phyloP scores from a whole-genome alignment of 306 rosid genomes.

The Acacia crassicarpa region DNA sequence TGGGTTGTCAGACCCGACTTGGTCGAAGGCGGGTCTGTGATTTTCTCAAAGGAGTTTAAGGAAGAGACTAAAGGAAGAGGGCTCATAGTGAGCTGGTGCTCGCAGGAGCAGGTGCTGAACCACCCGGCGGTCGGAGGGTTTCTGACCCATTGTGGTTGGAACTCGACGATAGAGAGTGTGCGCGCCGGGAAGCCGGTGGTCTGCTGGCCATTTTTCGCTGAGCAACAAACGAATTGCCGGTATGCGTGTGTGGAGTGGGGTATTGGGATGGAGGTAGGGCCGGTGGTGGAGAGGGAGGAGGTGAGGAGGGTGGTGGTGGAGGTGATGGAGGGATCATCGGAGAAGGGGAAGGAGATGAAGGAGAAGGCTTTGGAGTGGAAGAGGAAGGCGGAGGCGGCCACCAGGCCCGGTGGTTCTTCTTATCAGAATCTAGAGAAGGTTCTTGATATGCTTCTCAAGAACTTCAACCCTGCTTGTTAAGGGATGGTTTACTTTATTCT shows the following conservation, averaged over 20 bases:
- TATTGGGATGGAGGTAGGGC: slow-evolving; percentile 3
- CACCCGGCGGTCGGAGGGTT: slow-evolving; percentile 21
- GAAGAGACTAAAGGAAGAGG: slow-evolving; percentile 13
- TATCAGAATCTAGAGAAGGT: background rate
- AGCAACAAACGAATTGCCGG: slow-evolving; percentile 22
- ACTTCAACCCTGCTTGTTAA: background rate
- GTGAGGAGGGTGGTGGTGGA: slow-evolving; percentile 2
- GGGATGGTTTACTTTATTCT: background rate
- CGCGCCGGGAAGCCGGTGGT: slow-evolving; percentile 24
- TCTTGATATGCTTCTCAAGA: background rate
- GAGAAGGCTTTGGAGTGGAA: slow-evolving; percentile 21
- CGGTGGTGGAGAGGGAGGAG: slow-evolving; percentile 1
- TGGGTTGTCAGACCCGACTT: slow-evolving; percentile 39
- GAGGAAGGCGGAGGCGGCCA: slow-evolving; percentile 11
- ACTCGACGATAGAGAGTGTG: slow-evolving; percentile 12
- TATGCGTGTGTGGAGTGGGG: slow-evolving; percentile 34
- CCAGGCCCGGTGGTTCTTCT: slow-evolving; percentile 3
- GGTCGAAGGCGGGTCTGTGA: slow-evolving; percentile 5
- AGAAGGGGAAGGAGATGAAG: slow-evolving; percentile 9
- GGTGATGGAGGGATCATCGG: background rate
- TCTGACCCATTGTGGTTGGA: slow-evolving; percentile 15
- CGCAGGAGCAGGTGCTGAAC: slow-evolving; percentile 28
- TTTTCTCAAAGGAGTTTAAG: slow-evolving; percentile 6
- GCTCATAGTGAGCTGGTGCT: slow-evolving; percentile 27
- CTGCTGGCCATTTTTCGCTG: slow-evolving; percentile 34